Conservation (phyloP, 352 stramenopile species). For the Phytophthora constricta region DNA sequence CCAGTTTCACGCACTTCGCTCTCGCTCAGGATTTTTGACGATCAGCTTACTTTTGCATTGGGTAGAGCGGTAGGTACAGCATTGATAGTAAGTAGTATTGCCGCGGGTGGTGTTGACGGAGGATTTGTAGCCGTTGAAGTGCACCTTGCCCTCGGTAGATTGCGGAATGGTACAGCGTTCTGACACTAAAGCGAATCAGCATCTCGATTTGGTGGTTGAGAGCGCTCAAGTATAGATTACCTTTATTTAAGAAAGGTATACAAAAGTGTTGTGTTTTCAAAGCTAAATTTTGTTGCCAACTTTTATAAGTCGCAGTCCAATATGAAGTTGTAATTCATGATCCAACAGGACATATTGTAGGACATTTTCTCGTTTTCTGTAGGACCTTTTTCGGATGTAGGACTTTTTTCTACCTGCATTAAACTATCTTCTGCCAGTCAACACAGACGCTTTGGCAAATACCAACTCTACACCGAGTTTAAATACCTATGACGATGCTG, state of each 20-base stretch:
- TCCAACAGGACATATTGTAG: neutral
- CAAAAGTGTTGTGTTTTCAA: neutral
- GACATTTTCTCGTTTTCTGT: neutral
- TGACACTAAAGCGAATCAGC: neutral
- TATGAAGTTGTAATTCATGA: neutral
- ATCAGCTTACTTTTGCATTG: slow-evolving; percentile 1
- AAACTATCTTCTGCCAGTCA: too few relatives aligned
- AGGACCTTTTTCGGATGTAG: slow-evolving; percentile 4
- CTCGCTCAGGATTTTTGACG: neutral
- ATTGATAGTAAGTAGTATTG: neutral
- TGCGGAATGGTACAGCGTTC: neutral
- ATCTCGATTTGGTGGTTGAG: neutral
- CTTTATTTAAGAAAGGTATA: neutral
- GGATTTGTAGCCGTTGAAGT: neutral
- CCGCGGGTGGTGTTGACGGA: neutral
- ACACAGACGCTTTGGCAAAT: too few relatives aligned
- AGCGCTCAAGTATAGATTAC: neutral
- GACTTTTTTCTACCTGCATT: slow-evolving; percentile 5
- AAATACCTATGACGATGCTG: too few relatives aligned
- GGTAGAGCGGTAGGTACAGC: neutral
- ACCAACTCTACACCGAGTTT: too few relatives aligned
- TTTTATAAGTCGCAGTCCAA: neutral
- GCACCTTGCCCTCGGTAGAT: neutral
- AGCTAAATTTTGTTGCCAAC: neutral
- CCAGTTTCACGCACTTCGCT: slow-evolving; percentile 5